Evolutionary conservation across 2,329 filamentous ascomycete species (phyloP), one percentile per base, ranked within the genome.

Genomic region (Trichoderma aggressivum): DNA sequence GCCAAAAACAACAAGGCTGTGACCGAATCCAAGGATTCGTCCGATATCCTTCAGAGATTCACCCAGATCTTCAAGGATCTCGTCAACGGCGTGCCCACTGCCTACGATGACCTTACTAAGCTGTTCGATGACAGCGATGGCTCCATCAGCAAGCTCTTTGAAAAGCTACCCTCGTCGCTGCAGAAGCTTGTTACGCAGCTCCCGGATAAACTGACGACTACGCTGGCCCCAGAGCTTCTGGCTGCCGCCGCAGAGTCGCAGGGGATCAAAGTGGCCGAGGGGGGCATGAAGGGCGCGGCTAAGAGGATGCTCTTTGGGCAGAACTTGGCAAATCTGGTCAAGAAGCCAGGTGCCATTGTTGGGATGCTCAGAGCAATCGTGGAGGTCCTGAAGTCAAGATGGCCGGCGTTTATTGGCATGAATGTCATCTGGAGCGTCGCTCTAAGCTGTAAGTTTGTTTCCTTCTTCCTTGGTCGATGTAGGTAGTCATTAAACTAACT

Each of bases 341-440:
- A 92, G 3, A 95, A 97, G 75, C 93, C 97, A 2, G 92, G 94
- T n/a, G 91, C 94, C 0, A 87, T 98, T 5, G 92, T 93, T 1
- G 89, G 90, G 3, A 91, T 98, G 87, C 83, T 99, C 60, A 91
- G 92, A 78, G 93, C 92, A n/a, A 97, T 98, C 70, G 90, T 98
- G 78, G 93, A 93, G 72, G 95, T 94, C 66, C 82, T 99, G 71
- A 94, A 94, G 81, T 84, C 93, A 72, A 86, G 95, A 59, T 98
- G 97, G 87, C 96, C 96, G 0, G 94, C 94, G 0, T 91, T 98
- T 73, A 88, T 97, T 73, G 94, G 94, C 14, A 94, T 95, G 69
- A 98, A 97, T 80, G 90, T 97, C 21, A 85, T 98, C 18, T 93
- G 97, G 90, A 96, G 93, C 74, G 84, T 98, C 74, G 94, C 93